phyloP scores from a whole-genome alignment of 2,329 filamentous ascomycete species.

The Pyrenophora seminiperda region DNA sequence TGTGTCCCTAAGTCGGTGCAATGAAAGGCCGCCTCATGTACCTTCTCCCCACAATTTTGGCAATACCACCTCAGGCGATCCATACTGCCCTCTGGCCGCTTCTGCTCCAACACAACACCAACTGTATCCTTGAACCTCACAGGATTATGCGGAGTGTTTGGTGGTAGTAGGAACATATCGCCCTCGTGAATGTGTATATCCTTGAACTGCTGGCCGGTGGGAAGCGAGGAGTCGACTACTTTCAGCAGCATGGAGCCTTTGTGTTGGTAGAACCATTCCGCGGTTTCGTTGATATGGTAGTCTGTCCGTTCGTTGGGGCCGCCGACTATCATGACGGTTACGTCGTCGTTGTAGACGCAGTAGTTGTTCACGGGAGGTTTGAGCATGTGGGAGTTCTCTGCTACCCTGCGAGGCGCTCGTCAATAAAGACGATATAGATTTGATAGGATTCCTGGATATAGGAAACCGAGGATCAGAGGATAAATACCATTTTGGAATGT shows the following conservation, averaged over 20 bases:
- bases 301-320: conserved; percentile 95
- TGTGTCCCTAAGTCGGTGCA: conserved; percentile 91
- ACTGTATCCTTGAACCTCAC: conserved; percentile 92
- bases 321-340: conserved; percentile 92
- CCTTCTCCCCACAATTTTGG: conserved; percentile 68
- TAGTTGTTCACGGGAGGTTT: conserved; percentile 97
- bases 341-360: conserved; percentile 86
- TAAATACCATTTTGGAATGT: conserved; percentile 50
- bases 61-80: conserved; percentile 95
- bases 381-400: conserved; percentile 88
- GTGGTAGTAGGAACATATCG: conserved; percentile 88
- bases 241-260: conserved; percentile 92
- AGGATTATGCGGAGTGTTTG: conserved; percentile 96
- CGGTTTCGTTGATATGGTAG: conserved; percentile 96
- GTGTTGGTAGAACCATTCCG: conserved; percentile 99
- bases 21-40: conserved; percentile 86
- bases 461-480: too few relatives aligned
- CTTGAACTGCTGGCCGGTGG: conserved; percentile 62
- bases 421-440: not conserved
- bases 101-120: conserved; percentile 91
- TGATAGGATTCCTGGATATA: not conserved
- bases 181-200: conserved; percentile 92
- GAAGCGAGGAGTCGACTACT: conserved; percentile 67
- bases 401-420: conserved; percentile 66
- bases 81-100: conserved; percentile 68